Percentiles rank a stretch among this genome's conserved stretches.
Evolutionary conservation across 257 asterid species (phyloP).

Genomic region (Scutellaria baicalensis): DNA sequence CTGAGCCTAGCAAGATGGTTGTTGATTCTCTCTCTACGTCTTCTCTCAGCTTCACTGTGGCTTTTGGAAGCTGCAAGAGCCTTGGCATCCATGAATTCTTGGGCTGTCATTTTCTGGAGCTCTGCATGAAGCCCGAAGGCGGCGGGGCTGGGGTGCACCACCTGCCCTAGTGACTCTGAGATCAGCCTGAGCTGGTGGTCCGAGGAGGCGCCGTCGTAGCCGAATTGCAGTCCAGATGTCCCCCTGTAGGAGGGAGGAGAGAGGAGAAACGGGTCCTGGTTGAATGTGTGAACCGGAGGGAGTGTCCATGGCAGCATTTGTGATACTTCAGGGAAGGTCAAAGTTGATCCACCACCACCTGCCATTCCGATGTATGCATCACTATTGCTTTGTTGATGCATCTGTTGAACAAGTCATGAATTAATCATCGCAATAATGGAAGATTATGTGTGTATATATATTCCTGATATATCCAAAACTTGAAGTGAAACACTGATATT

Average conservation of each 20-base stretch:
- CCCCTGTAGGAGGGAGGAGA: slow-evolving; percentile 43
- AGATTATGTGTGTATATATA: background rate
- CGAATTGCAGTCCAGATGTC: slow-evolving; percentile 25
- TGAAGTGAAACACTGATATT: background rate
- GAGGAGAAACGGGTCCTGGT: slow-evolving; percentile 44
- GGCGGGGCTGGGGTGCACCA: slow-evolving; percentile 29
- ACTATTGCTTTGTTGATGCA: slow-evolving; percentile 27
- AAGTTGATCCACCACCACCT: slow-evolving; percentile 20
- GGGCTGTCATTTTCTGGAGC: slow-evolving; percentile 82
- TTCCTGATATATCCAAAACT: background rate
- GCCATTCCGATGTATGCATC: slow-evolving; percentile 10
- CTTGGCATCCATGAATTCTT: slow-evolving; percentile 89
- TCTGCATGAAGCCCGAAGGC: slow-evolving; percentile 87
- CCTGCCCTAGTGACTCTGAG: slow-evolving; percentile 40
- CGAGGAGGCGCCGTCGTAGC: slow-evolving; percentile 23
- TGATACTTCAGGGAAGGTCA: slow-evolving; percentile 39
- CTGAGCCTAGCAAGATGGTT: slow-evolving; percentile 84
- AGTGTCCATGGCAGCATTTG: slow-evolving; percentile 63
- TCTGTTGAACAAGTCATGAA: slow-evolving; percentile 15
- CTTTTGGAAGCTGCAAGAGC: slow-evolving; percentile 94
- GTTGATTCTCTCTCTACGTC: slow-evolving; percentile 86
- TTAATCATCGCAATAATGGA: too few species aligned
- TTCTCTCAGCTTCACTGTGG: slow-evolving; percentile 94
- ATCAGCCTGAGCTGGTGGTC: slow-evolving; percentile 34
- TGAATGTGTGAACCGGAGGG: slow-evolving; percentile 27